These are phyloP conservation scores for Graphiopsis chlorocephala DNA, from an alignment of 2,329 filamentous ascomycete species.

Conservation along the genomic window DNA sequence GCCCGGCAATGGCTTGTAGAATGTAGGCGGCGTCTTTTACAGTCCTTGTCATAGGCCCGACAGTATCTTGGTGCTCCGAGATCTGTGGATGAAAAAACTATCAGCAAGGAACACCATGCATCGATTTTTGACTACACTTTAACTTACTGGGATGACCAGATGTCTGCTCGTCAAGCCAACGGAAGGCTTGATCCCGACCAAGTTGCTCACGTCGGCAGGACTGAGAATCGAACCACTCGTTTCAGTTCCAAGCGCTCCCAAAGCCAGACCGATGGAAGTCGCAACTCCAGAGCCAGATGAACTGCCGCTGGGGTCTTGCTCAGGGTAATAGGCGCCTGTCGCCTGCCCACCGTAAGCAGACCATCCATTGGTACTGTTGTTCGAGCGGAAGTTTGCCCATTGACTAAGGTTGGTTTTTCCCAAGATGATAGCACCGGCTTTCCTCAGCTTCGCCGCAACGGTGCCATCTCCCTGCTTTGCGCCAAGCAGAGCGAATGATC, in stretches of 20 bases:
- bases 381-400: slow-evolving; percentile 62
- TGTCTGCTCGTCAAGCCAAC: slow-evolving; percentile 62
- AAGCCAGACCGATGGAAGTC: slow-evolving; percentile 57
- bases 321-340: slow-evolving; percentile 58
- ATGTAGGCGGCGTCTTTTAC: slow-evolving; percentile 59
- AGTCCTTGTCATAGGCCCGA: slow-evolving; percentile 57
- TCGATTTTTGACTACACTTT: no score
- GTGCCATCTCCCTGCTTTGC: slow-evolving; percentile 60
- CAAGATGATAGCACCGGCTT: slow-evolving; percentile 61
- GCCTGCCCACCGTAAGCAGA: slow-evolving; percentile 63
- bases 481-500: slow-evolving; percentile 62
- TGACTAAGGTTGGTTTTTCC: slow-evolving; percentile 65
- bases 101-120: slow-evolving; percentile 56
- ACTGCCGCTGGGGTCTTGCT: slow-evolving; percentile 61
- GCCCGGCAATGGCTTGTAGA: slow-evolving; percentile 58
- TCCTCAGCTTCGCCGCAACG: slow-evolving; percentile 58
- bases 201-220: slow-evolving; percentile 56
- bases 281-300: slow-evolving; percentile 62
- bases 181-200: slow-evolving; percentile 67
- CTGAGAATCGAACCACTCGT: slow-evolving; percentile 63
- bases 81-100: slow-evolving; percentile 36
- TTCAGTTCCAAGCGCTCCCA: slow-evolving; percentile 59
- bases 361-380: slow-evolving; percentile 62
- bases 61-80: slow-evolving; percentile 54
- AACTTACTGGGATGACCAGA: slow-evolving; percentile 57